Evolutionary conservation across 2,329 filamentous ascomycete species (phyloP), one percentile per base, ranked within the genome.

Genomic region (Pseudogymnoascus sp.): DNA sequence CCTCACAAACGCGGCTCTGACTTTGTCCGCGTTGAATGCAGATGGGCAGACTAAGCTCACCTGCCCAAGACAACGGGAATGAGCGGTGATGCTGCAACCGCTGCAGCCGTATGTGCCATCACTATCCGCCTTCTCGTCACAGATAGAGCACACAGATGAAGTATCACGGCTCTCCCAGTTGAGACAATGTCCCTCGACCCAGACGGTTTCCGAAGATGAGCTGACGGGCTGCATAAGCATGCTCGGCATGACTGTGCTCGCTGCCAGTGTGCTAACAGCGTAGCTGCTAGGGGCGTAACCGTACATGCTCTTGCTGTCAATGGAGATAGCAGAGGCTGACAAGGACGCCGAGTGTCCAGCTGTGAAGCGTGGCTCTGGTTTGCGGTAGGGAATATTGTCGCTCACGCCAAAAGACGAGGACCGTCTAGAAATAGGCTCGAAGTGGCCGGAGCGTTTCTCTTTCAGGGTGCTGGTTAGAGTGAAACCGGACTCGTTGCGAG

Each of bases 361-460:
- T 11, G 90, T 78, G 75, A 93, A 92, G 4, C 92, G 90, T 33
- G 87, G 77, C 71, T 84, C 90, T 4, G 89, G 87, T 41, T 88
- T 81, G 66, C 89, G 83, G 17, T 87, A 75, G 0, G 86, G 84
- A 37, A 81, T 81, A 66, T 86, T 82, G 72, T 85, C 86, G 67
- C 90, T 90, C 71, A 92, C 80, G 31, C 88, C 90, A 74, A 96
- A 95, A 1, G 92, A 96, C n/a, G 92, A 96, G 76, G 92, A 97
- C 66, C 93, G 85, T 63, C 92, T 84, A n/a, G 88, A 88, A 66
- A 79, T 81, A 77, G 65, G 75, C 62, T 88, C 84, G 67, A 97
- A 96, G 72, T 97, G 91, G 1, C 90, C 92, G 2, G 94, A 97
- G 59, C 93, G 85, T 78, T 97, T 99, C 75, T 97, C 94, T 33